Evolutionary conservation across 176 grass and related monocot genomes (phyloP), one percentile per base, ranked within the genome.

Genomic region (Zoysia pacifica): DNA sequence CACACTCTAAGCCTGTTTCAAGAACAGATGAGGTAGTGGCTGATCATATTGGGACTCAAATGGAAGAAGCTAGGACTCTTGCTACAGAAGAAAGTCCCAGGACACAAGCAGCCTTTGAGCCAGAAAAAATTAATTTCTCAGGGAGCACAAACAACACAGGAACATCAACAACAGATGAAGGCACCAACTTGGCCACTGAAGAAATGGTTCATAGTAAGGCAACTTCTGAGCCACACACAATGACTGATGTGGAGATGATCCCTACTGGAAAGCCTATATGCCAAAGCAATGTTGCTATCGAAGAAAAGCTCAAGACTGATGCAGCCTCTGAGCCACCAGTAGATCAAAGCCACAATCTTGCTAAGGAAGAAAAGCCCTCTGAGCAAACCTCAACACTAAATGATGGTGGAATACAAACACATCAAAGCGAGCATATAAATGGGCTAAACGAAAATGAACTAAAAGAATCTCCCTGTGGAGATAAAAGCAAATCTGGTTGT

Each of bases 141-240:
- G 76, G 67, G 14, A 61, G 6, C 28, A 41, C 35, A 19, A 67
- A 66, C 11, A n/a, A 71, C 67, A 60, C 28, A 37, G 79, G 68
- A 86, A 75, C 79, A 55, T 62, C 79, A 76, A 61, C 79, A 76
- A 61, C 73, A 67, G 51, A 48, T 80, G 70, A 67, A 35, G 64
- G 38, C 15, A 76, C n/a, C 14, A 28, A 16, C 73, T n/a, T 38
- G 53, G 28, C n/a, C 75, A 18, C 45, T 9, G 75, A 80, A 72
- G 76, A 86, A 61, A 79, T 70, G 28, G 44, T 55, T 67, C 19
- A 67, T 41, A 48, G 70, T 62, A 64, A 89, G 86, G 48, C 55
- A 83, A 55, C 76, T 41, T 83, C 70, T 72, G 70, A 68, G 59
- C 36, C 65, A 62, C 79, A 70, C 62, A 53, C 45, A 62, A 68